Base-by-base conservation (phyloP, 83 land plant species). In the Diphasiastrum complanatum region DNA sequence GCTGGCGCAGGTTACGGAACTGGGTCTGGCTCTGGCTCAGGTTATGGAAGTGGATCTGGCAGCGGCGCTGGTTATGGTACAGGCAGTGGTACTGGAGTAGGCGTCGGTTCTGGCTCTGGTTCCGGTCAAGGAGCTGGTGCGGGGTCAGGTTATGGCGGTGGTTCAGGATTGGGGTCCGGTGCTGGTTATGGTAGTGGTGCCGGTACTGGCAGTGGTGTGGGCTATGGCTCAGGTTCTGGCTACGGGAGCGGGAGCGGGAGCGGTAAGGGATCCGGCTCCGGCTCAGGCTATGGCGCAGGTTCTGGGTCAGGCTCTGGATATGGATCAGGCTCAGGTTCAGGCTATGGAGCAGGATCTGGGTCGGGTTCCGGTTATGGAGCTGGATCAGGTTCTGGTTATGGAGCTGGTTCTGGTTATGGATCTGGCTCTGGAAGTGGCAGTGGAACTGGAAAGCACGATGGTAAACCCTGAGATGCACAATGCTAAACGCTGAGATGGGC, bases 261-360 rank as follows among this genome's bases (percentile, higher is more conserved):
- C 23, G 72, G 73, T n/a, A 14, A 18, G 12, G 60, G 66, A 8
- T 26, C 45, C 5, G 63, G 63, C 8, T 14, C 25, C 29, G 64
- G 62, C 1, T 25, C 38, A 41, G 73, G 73, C n/a, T 26, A 69
- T 45, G 73, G 73, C n/a, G n/a, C n/a, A n/a, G n/a, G n/a, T n/a
- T n/a, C n/a, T n/a, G n/a, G n/a, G n/a, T n/a, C n/a, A n/a, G n/a
- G n/a, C n/a, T n/a, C n/a, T 37, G 63, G 63, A 60, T 14, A 24
- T 24, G 73, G 60, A 11, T 40, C 38, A 0, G 60, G 73, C 20
- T n/a, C 30, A 12, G 64, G 62, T 1, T 25, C 38, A 41, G 73
- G 73, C n/a, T 26, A 69, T 45, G 73, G 73, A n/a, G n/a, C n/a
- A n/a, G n/a, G n/a, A n/a, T n/a, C n/a, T n/a, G n/a, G n/a, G n/a